Evolutionary conservation across 768 basidiomycete species (phyloP).

Genomic region (Kwoniella shandongensis): DNA sequence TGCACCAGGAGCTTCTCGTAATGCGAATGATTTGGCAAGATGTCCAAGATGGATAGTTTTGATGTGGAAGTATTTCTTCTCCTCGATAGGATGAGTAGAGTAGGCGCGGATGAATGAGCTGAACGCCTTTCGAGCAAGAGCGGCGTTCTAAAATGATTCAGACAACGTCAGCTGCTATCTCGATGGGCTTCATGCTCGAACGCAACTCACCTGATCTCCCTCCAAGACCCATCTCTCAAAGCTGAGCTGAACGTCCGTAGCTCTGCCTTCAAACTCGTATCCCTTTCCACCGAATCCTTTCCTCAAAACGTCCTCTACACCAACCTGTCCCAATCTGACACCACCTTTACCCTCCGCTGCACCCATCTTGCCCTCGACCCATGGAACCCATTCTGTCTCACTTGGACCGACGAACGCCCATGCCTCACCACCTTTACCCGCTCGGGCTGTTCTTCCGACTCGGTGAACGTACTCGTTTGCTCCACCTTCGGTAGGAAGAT

Average conservation of each 20-base stretch:
- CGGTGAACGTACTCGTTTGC: conserved; percentile 95
- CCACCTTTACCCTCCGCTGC: conserved; percentile 53
- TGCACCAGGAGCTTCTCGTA: conserved; percentile 49
- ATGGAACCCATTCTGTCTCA: conserved; percentile 84
- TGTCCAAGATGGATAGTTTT: conserved; percentile 92
- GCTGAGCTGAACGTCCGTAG: conserved; percentile 91
- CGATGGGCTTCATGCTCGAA: neutral
- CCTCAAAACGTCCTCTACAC: conserved; percentile 69
- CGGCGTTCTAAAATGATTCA: conserved; percentile 65
- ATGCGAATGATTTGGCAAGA: conserved; percentile 54
- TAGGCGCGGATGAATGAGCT: conserved; percentile 93
- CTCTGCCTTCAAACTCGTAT: conserved; percentile 77
- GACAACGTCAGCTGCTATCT: conserved; percentile 7
- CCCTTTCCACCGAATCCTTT: conserved; percentile 84
- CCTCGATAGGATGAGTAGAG: conserved; percentile 90
- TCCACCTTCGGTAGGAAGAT: conserved; percentile 95
- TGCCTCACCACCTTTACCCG: conserved; percentile 90
- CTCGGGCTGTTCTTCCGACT: conserved; percentile 94
- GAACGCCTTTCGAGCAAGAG: conserved; percentile 78
- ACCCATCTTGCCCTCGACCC: conserved; percentile 82
- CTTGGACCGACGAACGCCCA: conserved; percentile 88
- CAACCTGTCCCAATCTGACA: conserved; percentile 62
- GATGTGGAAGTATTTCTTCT: conserved; percentile 96
- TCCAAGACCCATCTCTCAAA: conserved; percentile 91
- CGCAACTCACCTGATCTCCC: conserved; percentile 65